phyloP scores from a whole-genome alignment of 2,329 filamentous ascomycete genomes.

The Trichophyton rubrum region DNA sequence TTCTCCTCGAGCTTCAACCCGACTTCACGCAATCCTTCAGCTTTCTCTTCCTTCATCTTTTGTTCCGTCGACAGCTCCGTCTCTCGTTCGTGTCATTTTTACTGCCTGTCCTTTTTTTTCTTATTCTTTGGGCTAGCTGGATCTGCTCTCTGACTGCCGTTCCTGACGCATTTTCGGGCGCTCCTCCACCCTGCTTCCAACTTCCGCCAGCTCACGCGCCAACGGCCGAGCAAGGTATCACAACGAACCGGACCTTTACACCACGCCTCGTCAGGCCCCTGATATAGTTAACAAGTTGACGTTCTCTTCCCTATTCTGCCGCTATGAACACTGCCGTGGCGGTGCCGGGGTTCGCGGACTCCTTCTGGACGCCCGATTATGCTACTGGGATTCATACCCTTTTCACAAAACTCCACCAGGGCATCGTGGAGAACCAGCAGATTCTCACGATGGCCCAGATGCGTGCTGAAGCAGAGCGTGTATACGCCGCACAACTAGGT shows the following conservation, averaged over 20 bases:
- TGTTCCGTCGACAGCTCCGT: neutral
- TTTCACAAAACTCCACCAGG: slow-evolving; percentile 93
- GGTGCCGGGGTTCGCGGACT: slow-evolving; percentile 86
- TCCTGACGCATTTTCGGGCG: neutral
- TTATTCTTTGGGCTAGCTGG: neutral
- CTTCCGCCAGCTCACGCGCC: neutral
- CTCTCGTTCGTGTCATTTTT: slow-evolving; percentile 2
- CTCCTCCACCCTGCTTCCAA: neutral
- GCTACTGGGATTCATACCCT: slow-evolving; percentile 88
- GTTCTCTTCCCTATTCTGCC: neutral
- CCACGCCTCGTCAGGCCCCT: neutral
- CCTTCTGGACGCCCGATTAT: slow-evolving; percentile 97
- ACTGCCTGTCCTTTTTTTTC: neutral
- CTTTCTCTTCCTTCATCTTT: slow-evolving; percentile 1
- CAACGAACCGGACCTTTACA: neutral
- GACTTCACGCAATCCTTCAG: neutral
- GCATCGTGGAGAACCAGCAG: slow-evolving; percentile 88
- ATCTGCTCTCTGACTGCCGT: neutral
- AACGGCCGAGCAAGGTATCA: neutral
- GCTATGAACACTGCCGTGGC: slow-evolving; percentile 22
- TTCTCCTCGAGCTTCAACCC: neutral
- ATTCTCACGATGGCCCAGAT: slow-evolving; percentile 80
- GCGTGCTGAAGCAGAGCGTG: slow-evolving; percentile 89
- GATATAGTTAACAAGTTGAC: neutral
- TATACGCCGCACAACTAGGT: slow-evolving; percentile 66